Evolutionary conservation across 139 green algal genomes (phyloP).

Genomic region (Yamagishiella unicocca): DNA sequence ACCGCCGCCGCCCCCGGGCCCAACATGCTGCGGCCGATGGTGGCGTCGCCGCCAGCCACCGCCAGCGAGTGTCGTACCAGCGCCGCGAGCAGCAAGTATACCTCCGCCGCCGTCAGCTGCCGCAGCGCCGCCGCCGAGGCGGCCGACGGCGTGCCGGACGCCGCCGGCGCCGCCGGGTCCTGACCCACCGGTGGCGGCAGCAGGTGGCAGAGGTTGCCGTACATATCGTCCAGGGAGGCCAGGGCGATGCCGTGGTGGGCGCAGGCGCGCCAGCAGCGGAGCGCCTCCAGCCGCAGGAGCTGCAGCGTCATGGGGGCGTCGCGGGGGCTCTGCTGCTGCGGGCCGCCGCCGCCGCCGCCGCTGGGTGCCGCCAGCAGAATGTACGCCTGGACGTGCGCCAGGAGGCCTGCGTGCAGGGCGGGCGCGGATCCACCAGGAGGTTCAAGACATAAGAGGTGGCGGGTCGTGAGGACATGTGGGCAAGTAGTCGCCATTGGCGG

Average conservation of each 20-base stretch:
- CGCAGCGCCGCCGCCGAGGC: constrained; percentile 9
- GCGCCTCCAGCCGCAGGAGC: constrained; percentile 57
- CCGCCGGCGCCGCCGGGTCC: background rate
- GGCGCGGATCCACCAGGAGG: background rate
- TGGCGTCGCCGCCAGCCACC: constrained; percentile 27
- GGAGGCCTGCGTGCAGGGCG: constrained; percentile 33
- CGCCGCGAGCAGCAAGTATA: constrained; percentile 44
- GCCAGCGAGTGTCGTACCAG: constrained; percentile 54
- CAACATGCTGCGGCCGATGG: constrained; percentile 50
- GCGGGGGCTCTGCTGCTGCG: background rate
- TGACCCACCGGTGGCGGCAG: constrained; percentile 37
- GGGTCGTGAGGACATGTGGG: too few species aligned
- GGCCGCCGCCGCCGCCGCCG: background rate
- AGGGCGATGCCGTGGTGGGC: constrained; percentile 62
- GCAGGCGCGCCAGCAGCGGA: constrained; percentile 67
- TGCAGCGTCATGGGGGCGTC: background rate
- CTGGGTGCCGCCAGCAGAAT: constrained; percentile 31
- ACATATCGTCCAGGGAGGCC: constrained; percentile 61
- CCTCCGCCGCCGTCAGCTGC: constrained; percentile 49
- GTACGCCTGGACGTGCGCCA: constrained; percentile 42
- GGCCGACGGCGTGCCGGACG: too few species aligned
- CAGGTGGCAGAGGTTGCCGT: constrained; percentile 42
- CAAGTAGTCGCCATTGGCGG: too few species aligned
- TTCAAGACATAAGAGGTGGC: too few species aligned
- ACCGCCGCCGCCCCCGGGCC: constrained; percentile 47